Conservation (phyloP, 305 asterid genomes). For the Plantago lanceolata region DNA sequence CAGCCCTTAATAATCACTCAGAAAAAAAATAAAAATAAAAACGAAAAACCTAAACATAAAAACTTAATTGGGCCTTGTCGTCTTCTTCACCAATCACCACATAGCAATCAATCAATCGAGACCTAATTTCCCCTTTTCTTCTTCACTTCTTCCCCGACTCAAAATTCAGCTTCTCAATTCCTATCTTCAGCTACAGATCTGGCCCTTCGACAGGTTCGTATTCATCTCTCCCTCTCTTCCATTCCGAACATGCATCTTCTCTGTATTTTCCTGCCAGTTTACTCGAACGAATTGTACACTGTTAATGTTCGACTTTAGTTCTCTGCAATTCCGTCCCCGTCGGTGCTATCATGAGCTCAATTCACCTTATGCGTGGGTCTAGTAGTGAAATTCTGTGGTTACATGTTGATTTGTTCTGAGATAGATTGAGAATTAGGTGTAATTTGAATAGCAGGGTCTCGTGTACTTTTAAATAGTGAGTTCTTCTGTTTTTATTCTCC, state of each 20-base stretch:
- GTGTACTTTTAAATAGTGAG: background rate
- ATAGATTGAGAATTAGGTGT: background rate
- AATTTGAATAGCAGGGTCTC: background rate
- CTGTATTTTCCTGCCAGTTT: background rate
- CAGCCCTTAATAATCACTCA: background rate
- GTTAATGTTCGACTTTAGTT: background rate
- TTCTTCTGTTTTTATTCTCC: background rate
- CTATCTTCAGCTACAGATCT: background rate
- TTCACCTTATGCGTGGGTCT: background rate
- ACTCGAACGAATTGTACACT: background rate
- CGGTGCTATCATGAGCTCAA: background rate
- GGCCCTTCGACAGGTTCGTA: background rate
- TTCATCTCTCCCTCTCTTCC: slow-evolving; percentile 11
- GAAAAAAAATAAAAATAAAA: background rate
- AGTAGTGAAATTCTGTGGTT: background rate
- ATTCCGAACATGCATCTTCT: background rate
- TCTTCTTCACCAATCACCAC: too few relatives aligned
- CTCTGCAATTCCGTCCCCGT: background rate
- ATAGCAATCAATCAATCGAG: slow-evolving; percentile 4
- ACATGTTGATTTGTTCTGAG: background rate
- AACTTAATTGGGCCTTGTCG: background rate
- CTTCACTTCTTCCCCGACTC: background rate
- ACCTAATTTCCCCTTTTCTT: slow-evolving; percentile 5
- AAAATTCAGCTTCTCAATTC: slow-evolving; percentile 1
- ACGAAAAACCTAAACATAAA: background rate